Percentiles rank a stretch among this genome's conserved stretches.
These are phyloP conservation scores for Nepenthes alata DNA, from an alignment of 179 eudicot genomes.

Conservation along the genomic window DNA sequence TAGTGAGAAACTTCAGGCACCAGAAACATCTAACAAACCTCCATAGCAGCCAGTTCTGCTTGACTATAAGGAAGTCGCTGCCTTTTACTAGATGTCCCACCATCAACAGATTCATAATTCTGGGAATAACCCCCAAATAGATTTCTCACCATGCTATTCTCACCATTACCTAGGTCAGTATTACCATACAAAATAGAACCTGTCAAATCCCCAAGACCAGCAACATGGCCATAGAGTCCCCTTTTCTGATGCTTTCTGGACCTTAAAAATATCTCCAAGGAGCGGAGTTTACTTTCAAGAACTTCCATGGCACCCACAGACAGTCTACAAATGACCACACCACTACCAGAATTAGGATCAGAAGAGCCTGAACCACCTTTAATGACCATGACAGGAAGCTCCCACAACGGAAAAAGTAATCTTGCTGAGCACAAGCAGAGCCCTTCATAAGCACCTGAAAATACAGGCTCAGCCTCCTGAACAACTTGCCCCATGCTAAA, in stretches of 20 bases:
- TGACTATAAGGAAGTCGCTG: constrained; percentile 79
- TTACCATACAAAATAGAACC: constrained; percentile 80
- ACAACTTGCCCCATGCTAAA: constrained; percentile 99
- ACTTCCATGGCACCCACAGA: constrained; percentile 68
- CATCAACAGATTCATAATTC: constrained; percentile 46
- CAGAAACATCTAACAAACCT: constrained; percentile 32
- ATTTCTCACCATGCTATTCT: constrained; percentile 58
- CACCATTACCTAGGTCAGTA: constrained; percentile 53
- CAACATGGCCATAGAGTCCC: constrained; percentile 92
- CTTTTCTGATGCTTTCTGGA: constrained; percentile 85
- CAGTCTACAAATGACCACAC: constrained; percentile 62
- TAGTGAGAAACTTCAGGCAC: not conserved
- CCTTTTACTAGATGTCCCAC: constrained; percentile 60
- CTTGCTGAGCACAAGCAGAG: constrained; percentile 87
- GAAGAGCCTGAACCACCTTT: constrained; percentile 42
- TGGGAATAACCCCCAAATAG: constrained; percentile 65
- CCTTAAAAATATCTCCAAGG: constrained; percentile 73
- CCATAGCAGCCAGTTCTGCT: constrained; percentile 90
- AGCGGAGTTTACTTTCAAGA: constrained; percentile 86
- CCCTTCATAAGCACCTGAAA: constrained; percentile 98
- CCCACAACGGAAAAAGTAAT: constrained; percentile 92
- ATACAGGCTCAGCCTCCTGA: constrained; percentile 96
- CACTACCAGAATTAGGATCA: constrained; percentile 33
- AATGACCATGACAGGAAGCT: constrained; percentile 61
- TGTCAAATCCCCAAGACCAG: constrained; percentile 86